Base-by-base conservation (phyloP, 176 grass and related monocot species). In the Neostapfia colusana region DNA sequence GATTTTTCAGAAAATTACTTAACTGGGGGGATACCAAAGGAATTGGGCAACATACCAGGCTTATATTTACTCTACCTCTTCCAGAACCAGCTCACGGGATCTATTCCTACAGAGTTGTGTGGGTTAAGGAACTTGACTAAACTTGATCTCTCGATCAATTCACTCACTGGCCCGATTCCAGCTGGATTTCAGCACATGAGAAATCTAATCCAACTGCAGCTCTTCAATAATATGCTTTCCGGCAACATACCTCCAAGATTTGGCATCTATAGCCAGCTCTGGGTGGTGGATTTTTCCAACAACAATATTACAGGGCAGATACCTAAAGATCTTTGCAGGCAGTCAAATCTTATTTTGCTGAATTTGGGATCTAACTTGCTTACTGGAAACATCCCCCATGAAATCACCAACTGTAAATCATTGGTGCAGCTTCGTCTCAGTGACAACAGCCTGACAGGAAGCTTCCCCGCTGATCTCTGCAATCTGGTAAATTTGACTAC, bases 1-100 rank as follows among this genome's bases (percentile, higher is more conserved):
- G 96, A 99, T 72, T 99, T 99, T 70, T 99, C 96, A 75, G 96
- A 99, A 77, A 99, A 99, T 83, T 27, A 35, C 23, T 90, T 99
- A 65, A 95, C 81, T 25, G 92, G 96, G 65, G 83, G 35, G n/a
- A 83, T 99, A 85, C 96, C 96, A 35, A 85, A 76, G 53, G 85
- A 99, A 25, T 83, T 99, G 11, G 88, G 89, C 24, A 88, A 85
- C 43, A 88, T 95, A 40, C 83, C 85, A 82, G 74, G 81, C 18
- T 85, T 99, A 69, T 75, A 34, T 65, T 87, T 99, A 20, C 82
- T 99, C 35, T 99, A 89, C 59, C 85, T 99, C 23, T 95, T 99
- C 76, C 92, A 95, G 69, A 99, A 99, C 81, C 81, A 92, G 62
- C 83, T 99, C 67, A 93, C 81, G 40, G 96, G 96, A 21, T 57